Conservation (phyloP, 2,329 filamentous ascomycete genomes). For the Pseudogymnoascus sp. region DNA sequence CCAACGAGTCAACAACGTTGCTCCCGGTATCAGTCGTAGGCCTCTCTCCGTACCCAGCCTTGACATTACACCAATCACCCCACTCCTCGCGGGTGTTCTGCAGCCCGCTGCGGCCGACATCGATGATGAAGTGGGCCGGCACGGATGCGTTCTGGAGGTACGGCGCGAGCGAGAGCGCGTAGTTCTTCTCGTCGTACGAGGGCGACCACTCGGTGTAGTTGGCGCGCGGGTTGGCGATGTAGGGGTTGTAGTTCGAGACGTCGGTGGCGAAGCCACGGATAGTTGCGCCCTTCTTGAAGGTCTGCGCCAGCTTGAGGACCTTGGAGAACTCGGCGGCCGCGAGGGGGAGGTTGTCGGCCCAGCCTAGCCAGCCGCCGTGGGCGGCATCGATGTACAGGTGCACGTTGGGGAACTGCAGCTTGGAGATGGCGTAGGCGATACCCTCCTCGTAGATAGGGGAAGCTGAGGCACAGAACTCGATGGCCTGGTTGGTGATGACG, state of each 20-base stretch:
- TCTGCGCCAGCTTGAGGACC: slow-evolving; percentile 30
- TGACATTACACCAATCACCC: slow-evolving; percentile 39
- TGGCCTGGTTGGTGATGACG: slow-evolving; percentile 33
- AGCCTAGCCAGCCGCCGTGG: slow-evolving; percentile 38
- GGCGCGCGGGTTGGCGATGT: slow-evolving; percentile 31
- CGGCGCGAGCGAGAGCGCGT: slow-evolving; percentile 32
- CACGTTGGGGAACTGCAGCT: slow-evolving; percentile 33
- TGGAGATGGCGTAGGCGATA: slow-evolving; percentile 34
- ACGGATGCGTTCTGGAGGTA: slow-evolving; percentile 33
- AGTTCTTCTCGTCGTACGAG: slow-evolving; percentile 36
- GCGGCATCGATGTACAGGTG: slow-evolving; percentile 36
- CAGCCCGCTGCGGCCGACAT: slow-evolving; percentile 35
- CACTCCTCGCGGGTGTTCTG: slow-evolving; percentile 32
- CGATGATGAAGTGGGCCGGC: slow-evolving; percentile 38
- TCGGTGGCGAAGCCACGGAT: slow-evolving; percentile 38
- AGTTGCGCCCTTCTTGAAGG: slow-evolving; percentile 13
- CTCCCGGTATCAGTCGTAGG: slow-evolving; percentile 31
- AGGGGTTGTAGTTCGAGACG: slow-evolving; percentile 38
- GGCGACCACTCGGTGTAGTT: slow-evolving; percentile 35
- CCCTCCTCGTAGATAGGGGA: slow-evolving; percentile 34
- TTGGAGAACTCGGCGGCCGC: slow-evolving; percentile 35
- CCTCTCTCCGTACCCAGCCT: slow-evolving; percentile 33
- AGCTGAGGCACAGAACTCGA: slow-evolving; percentile 33
- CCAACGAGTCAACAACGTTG: slow-evolving; percentile 34
- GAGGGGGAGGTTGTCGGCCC: slow-evolving; percentile 31